Evolutionary conservation across 2,329 filamentous ascomycete genomes (phyloP).

Genomic region (Teratosphaeria gauchensis): DNA sequence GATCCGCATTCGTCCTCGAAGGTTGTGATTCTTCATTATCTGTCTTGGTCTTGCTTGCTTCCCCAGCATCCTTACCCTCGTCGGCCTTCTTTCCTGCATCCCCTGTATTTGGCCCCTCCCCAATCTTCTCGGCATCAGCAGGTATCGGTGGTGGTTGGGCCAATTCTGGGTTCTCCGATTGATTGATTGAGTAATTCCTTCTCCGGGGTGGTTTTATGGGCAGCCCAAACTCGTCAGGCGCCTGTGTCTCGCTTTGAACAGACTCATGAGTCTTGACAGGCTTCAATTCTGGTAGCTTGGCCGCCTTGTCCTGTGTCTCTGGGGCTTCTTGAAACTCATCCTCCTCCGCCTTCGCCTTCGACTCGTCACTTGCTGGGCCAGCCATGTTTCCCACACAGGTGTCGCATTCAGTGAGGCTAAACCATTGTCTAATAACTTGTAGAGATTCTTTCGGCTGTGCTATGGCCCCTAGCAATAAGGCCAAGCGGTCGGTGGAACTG

Average conservation of each 20-base stretch:
- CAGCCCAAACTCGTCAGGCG: slow-evolving; percentile 30
- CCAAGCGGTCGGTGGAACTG: not conserved
- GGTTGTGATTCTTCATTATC: not conserved
- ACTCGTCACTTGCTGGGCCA: not conserved
- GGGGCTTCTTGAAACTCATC: not conserved
- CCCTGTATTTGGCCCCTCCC: slow-evolving; percentile 11
- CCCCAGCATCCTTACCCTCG: slow-evolving; percentile 1
- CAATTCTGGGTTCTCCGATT: slow-evolving; percentile 16
- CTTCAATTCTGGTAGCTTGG: not conserved
- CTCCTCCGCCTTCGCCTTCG: not conserved
- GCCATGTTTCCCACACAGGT: not conserved
- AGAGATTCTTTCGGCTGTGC: not conserved
- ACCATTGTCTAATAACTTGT: not conserved
- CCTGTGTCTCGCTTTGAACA: slow-evolving; percentile 14
- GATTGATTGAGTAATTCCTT: slow-evolving; percentile 16
- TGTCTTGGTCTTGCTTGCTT: not conserved
- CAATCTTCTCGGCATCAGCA: slow-evolving; percentile 5
- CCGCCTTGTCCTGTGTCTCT: not conserved
- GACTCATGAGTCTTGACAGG: not conserved
- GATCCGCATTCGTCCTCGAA: not conserved
- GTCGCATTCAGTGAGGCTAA: not conserved
- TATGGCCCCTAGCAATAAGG: not conserved
- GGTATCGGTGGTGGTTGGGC: slow-evolving; percentile 1
- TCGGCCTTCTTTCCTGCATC: slow-evolving; percentile 8
- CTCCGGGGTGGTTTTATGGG: slow-evolving; percentile 23